Base-by-base conservation (phyloP, 176 grass and related monocot genomes). In the Triticum turgidum region DNA sequence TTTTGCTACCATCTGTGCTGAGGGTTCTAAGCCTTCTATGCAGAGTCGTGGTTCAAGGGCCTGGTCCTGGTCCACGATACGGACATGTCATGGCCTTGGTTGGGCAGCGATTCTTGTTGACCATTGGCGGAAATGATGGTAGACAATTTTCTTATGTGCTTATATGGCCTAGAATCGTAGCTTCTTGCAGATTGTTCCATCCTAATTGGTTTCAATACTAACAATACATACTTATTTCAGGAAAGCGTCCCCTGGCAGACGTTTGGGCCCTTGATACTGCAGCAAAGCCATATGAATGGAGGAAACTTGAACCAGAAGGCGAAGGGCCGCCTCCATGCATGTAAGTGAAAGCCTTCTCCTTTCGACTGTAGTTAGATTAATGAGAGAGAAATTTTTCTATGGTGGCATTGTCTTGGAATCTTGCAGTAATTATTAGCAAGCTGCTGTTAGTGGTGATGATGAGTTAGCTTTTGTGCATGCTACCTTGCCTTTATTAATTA, bases 11-110 rank as follows among this genome's bases (percentile, higher is more conserved):
- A 80, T 77, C 12, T 24, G 12, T 69, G 58, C 73, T 92, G 62
- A 88, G 29, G 7, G 68, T 91, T 77, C 49, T 76, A 39, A 41
- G 24, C 39, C 29, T 91, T 85, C 17, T 85, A 3, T 62, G 30
- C 84, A 98, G 97, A 88, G 97, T 96, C 73, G 93, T 95, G 78
- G 97, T 98, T 72, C 97, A 95, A 88, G 97, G 97, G 69, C 92
- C 96, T 54, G 97, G 97, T 71, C 97, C 97, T 77, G 97, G 97
- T 80, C 90, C 97, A 69, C 76, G 97, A 65, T 98, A 98, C 32
- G 97, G 97, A 22, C 97, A 98, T 94, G 97, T 94, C 82, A 98
- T 98, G 97, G 90, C 97, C 22, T 96, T 98, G 84, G 97, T 98
- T 67, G 97, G 97, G 54, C 94, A 98, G 89, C 87, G 97, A 80